Evolutionary conservation across 176 grass and related monocot genomes (phyloP).

Genomic region (Cenchrus fungigraminus): DNA sequence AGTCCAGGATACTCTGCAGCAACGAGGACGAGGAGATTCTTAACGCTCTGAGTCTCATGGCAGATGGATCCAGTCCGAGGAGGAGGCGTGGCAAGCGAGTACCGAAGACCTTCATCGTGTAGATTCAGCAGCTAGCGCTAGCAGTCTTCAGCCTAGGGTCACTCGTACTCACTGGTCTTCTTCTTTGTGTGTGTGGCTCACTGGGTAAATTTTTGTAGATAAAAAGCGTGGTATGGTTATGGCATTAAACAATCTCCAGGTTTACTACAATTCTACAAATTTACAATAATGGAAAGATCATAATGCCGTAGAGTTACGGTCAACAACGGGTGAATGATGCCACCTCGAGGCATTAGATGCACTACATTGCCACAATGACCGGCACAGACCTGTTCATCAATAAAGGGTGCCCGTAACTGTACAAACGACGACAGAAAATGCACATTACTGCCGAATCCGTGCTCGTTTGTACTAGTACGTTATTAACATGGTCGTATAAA

Average conservation of each 20-base stretch:
- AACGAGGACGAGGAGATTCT: slow-evolving; percentile 77
- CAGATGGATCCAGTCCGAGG: slow-evolving; percentile 41
- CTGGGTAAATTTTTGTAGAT: background rate
- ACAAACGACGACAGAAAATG: background rate
- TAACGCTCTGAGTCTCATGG: slow-evolving; percentile 71
- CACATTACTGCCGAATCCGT: background rate
- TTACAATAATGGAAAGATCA: background rate
- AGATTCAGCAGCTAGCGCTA: background rate
- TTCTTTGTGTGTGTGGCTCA: background rate
- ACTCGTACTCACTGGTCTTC: too few relatives aligned
- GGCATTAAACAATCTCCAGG: background rate
- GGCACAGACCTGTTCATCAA: slow-evolving; percentile 8
- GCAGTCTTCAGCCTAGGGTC: slow-evolving; percentile 7
- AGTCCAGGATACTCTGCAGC: slow-evolving; percentile 75
- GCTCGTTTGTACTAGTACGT: background rate
- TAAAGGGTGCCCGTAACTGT: background rate
- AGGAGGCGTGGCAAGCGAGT: slow-evolving; percentile 59
- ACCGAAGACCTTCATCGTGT: slow-evolving; percentile 73
- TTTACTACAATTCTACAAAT: background rate
- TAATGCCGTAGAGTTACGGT: background rate
- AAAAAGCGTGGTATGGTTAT: slow-evolving; percentile 17
- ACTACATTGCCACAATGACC: slow-evolving; percentile 6
- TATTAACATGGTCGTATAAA: background rate
- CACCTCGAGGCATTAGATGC: background rate
- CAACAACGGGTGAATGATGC: background rate